Base-by-base conservation (phyloP, 306 rosid genomes). In the Pyrus pyrifolia region DNA sequence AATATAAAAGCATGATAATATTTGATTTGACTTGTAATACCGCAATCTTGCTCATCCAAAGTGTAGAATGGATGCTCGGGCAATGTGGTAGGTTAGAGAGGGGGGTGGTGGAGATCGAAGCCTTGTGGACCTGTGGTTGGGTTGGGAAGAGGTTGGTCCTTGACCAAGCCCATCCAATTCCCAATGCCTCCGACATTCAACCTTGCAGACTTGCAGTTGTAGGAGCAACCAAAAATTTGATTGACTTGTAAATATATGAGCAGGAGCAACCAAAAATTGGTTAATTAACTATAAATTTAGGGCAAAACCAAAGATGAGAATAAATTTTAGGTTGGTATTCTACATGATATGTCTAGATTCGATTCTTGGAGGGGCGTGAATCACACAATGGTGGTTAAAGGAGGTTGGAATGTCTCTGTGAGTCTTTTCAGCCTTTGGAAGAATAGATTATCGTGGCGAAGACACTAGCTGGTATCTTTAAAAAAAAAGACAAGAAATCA, bases 361-460 rank as follows among this genome's bases (percentile, higher is more conserved):
- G 2, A 35, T 35, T 35, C 9, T 6, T 35, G 42, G 0, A 6
- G 42, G 42, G 9, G 1, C 9, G 9, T 35, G 42, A 35, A 35
- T 35, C 42, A 35, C 2, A 1, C 42, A 7, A 35, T 35, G 9
- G 42, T 35, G 42, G 2, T 0, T 7, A 35, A 2, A 6, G 2
- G 2, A 35, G 42, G 42, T 0, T 2, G 10, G 2, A 35, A 35
- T 35, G 9, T 0, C 0, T 35, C 10, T 35, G 2, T 35, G 2
- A 35, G 9, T 35, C 0, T 7, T 35, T 35, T 35, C 10, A 0
- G 9, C 42, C 42, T 0, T 35, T 35, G 10, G 0, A 35, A 35
- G 2, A 35, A 1, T 35, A 7, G 42, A 7, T 2, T 7, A 9
- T 0, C 2, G 1, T 35, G 9, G 0, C 0, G 0, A 35, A 35